These are phyloP conservation scores for Saccharomycopsis guyanensis DNA, from an alignment of 805 yeast species.

Conservation along the genomic window DNA sequence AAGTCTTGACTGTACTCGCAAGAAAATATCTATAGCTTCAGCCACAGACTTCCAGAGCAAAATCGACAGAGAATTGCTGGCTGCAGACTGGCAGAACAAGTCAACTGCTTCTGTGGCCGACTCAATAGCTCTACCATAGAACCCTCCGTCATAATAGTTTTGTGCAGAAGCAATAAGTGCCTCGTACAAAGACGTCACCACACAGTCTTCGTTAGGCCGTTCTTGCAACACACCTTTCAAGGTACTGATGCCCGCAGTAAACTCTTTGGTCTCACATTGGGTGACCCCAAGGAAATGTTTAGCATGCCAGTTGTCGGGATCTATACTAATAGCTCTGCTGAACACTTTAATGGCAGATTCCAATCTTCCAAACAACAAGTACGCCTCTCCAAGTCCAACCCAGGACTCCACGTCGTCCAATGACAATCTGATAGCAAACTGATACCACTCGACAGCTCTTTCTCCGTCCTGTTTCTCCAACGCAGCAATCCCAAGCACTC, in stretches of 20 bases:
- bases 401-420: conserved; percentile 66
- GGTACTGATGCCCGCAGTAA: conserved; percentile 46
- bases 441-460: conserved; percentile 84
- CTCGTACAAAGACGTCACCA: conserved; percentile 48
- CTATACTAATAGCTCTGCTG: conserved; percentile 49
- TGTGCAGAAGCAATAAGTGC: conserved; percentile 48
- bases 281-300: conserved; percentile 62
- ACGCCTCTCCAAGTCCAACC: conserved; percentile 97
- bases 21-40: conserved; percentile 46
- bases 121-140: conserved; percentile 47
- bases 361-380: conserved; percentile 71
- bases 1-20: conserved; percentile 47
- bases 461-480: conserved; percentile 65
- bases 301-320: conserved; percentile 52
- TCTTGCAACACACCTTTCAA: conserved; percentile 35
- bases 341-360: conserved; percentile 86
- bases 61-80: conserved; percentile 33
- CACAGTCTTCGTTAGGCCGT: conserved; percentile 43
- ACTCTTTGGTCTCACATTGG: conserved; percentile 57
- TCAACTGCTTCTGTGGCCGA: conserved; percentile 33
- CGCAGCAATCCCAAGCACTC: conserved; percentile 75
- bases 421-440: conserved; percentile 67
- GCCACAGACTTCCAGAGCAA: conserved; percentile 62
- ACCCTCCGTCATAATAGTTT: conserved; percentile 49
- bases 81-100: conserved; percentile 33